Conservation (phyloP, 2,329 filamentous ascomycete genomes). For the Phaeosphaeriaceae sp. region DNA sequence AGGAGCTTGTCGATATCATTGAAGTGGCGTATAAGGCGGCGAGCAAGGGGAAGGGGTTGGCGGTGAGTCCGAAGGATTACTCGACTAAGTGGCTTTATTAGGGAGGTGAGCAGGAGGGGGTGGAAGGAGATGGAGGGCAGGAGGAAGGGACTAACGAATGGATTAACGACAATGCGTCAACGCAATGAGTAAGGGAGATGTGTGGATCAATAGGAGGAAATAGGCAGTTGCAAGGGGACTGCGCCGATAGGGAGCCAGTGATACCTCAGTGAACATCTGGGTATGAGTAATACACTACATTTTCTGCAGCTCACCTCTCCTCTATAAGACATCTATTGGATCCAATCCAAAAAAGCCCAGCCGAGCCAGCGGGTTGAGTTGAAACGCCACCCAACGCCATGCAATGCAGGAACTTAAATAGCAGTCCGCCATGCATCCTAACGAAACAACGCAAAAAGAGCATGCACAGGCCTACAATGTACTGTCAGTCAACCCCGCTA, state of each 20-base stretch:
- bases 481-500: conserved; percentile 15
- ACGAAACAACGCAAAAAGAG: conserved; percentile 17
- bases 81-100: conserved; percentile 66
- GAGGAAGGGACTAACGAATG: neutral
- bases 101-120: neutral
- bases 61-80: conserved; percentile 88
- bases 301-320: neutral
- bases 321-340: neutral
- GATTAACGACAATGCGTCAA: neutral
- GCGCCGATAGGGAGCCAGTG: too few species aligned
- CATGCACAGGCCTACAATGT: conserved; percentile 8
- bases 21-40: conserved; percentile 95
- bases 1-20: conserved; percentile 97
- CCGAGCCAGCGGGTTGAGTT: conserved; percentile 5
- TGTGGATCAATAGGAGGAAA: too few species aligned
- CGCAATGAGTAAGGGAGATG: neutral
- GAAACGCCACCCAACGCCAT: conserved; percentile 11
- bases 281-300: neutral
- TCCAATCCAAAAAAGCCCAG: neutral
- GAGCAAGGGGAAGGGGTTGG: conserved; percentile 92
- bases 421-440: conserved; percentile 7
- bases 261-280: neutral
- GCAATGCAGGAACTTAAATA: conserved; percentile 8
- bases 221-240: too few species aligned
- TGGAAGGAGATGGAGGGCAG: neutral